phyloP scores from a whole-genome alignment of 306 rosid species.

The Fragaria iinumae region DNA sequence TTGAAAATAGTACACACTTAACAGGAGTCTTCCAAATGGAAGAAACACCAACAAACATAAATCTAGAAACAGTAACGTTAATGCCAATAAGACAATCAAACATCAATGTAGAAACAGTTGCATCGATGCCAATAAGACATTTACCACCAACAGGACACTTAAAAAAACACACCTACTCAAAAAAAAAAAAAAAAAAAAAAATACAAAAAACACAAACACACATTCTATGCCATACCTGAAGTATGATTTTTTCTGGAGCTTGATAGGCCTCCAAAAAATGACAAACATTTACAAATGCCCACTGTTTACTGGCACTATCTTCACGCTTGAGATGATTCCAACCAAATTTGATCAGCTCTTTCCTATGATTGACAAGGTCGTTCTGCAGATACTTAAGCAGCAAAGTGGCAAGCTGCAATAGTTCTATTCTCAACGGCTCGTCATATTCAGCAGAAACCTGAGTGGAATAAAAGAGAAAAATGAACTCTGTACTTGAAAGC shows the following conservation, averaged over 20 bases:
- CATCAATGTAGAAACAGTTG: not conserved
- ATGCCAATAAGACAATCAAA: not conserved
- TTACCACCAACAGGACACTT: not conserved
- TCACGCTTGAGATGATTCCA: slow-evolving; percentile 99
- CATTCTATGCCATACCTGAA: slow-evolving; percentile 55
- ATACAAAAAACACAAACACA: not conserved
- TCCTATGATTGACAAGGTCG: slow-evolving; percentile 95
- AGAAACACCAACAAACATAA: not conserved
- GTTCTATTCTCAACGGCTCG: slow-evolving; percentile 91
- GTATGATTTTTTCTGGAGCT: slow-evolving; percentile 98
- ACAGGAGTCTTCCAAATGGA: not conserved
- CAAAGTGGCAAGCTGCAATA: slow-evolving; percentile 93
- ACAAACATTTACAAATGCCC: slow-evolving; percentile 99
- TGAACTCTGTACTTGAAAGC: not conserved
- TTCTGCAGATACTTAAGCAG: slow-evolving; percentile 97
- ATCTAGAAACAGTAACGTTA: not conserved
- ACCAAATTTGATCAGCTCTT: slow-evolving; percentile 97
- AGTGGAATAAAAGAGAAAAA: not conserved
- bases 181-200: too few relatives aligned
- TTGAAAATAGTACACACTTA: not conserved
- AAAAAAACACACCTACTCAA: too few relatives aligned
- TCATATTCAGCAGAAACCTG: slow-evolving; percentile 99
- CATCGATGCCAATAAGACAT: not conserved
- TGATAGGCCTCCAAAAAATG: slow-evolving; percentile 99
- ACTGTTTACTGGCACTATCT: slow-evolving; percentile 99